Conservation (phyloP, 768 basidiomycete genomes). For the Panaeolus papilionaceus region DNA sequence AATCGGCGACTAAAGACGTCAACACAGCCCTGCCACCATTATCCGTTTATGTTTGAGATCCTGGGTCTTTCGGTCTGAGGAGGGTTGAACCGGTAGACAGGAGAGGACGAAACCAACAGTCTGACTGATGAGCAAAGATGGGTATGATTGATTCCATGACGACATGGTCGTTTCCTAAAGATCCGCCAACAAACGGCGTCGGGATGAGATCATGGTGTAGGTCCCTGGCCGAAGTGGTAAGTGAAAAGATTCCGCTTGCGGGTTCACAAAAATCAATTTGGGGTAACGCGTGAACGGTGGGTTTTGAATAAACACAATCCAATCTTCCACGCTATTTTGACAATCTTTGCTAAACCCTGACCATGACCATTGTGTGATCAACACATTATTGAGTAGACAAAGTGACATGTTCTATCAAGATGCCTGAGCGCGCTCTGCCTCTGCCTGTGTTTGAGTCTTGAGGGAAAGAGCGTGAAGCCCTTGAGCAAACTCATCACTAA, state of each 20-base stretch:
- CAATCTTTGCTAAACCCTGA: not conserved
- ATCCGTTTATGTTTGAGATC: constrained; percentile 14
- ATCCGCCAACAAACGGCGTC: constrained; percentile 13
- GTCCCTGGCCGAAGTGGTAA: constrained; percentile 1
- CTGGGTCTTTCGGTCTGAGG: constrained; percentile 12
- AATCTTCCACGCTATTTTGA: not conserved
- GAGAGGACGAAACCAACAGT: constrained; percentile 12
- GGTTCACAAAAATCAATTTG: constrained; percentile 2
- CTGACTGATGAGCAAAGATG: constrained; percentile 14
- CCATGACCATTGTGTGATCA: not conserved
- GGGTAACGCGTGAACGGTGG: not conserved
- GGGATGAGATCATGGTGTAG: constrained; percentile 10
- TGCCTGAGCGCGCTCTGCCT: constrained; percentile 27
- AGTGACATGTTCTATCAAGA: constrained; percentile 12
- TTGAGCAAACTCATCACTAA: constrained; percentile 71
- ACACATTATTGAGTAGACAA: not conserved
- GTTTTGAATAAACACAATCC: not conserved
- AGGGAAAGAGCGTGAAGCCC: constrained; percentile 83
- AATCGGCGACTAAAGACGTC: constrained; percentile 14
- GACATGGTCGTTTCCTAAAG: constrained; percentile 11
- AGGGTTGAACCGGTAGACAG: constrained; percentile 12
- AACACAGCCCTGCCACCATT: constrained; percentile 11
- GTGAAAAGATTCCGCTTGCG: constrained; percentile 4
- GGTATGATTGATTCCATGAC: constrained; percentile 14
- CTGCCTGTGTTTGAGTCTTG: constrained; percentile 73